Base-by-base conservation (phyloP, 2,329 filamentous ascomycete species). In the Alternaria rosae region DNA sequence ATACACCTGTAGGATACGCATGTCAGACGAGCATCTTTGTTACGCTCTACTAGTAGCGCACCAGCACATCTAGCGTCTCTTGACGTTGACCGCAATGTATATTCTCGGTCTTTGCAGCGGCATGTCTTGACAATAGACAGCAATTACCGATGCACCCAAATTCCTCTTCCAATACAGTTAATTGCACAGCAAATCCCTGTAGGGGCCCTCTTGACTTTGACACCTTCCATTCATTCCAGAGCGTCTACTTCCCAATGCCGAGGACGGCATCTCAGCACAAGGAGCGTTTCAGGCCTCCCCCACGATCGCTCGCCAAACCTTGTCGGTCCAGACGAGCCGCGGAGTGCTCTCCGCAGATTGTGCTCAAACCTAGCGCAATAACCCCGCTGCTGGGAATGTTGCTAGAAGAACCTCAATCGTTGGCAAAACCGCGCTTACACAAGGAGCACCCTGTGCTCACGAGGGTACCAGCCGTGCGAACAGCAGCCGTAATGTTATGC, bases 1-100 rank as follows among this genome's bases (percentile, higher is more conserved):
- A 61, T 20, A 51, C 25, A 60, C 30, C 28, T 61, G 61, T 64
- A 64, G 50, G 50, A 64, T 62, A 58, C 21, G 48, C 9, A 54
- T 55, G 41, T 47, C 43, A 47, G 48, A 48, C 35, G 32, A 23
- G 41, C 28, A 47, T 11, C 41, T 35, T 38, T 32, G 20, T 43
- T 45, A 45, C n/a, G 28, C 23, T 42, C 26, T 26, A 51, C n/a
- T 26, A 42, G 23, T 28, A 45, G 17, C 57, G 15, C 52, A 21
- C 7, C 17, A 55, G 43, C 44, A 35, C 2, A 21, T 44, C 21
- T 42, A 20, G 35, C 38, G 38, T 11, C 20, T n/a, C 17, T 21
- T 32, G 53, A 44, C 45, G 28, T 35, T 21, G 13, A 44, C 11
- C 21, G 11, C 42, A 48, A 44, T 47, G 23, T 30, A n/a, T 25